Evolutionary conservation across 352 stramenopile genomes (phyloP), one percentile per base, ranked within the genome.

Genomic region (Globisporangium yorkense): DNA sequence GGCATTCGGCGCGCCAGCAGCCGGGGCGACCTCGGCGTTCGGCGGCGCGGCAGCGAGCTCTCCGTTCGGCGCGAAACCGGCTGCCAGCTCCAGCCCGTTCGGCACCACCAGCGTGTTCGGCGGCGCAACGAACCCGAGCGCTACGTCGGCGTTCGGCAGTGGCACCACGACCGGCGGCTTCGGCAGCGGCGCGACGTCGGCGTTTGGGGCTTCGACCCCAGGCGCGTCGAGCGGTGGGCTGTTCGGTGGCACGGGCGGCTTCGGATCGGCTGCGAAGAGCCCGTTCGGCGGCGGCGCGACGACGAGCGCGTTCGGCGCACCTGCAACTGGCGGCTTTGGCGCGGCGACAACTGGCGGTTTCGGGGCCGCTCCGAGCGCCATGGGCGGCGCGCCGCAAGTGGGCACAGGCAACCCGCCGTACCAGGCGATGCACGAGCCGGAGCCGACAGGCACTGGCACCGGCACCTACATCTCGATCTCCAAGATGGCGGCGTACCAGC

Each of bases 351-450:
- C 8, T 39, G 62, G 69, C 16, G 63, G 46, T 0, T 85, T 85
- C 60, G 75, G 75, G 2, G 58, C 67, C 20, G 70, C 70, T 12
- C 48, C 67, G 46, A 43, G 13, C 37, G 37, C 66, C 5, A 48
- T 67, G 5, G 70, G 69, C 27, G 51, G 51, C 10, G 59, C 62
- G 33, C 61, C 66, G 35, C 82, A 89, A 56, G 84, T 91, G 18
- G 85, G 85, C 41, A 94, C 85, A 2, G 85, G 85, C 40, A 66
- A 71, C 20, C 81, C 85, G 15, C 65, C 83, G 29, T 95, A 92
- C 64, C 72, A 89, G 48, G 41, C 70, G 15, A 88, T 81, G 40
- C 72, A 72, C 8, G 84, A 88, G 56, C 70, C 79, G 39, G 82
- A 91, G 49, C 71, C 72, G 16, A 81, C 71, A 48, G 82, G 80